These are phyloP conservation scores for Thalassiosira ordinaria DNA, from an alignment of 352 stramenopile species.

Conservation along the genomic window DNA sequence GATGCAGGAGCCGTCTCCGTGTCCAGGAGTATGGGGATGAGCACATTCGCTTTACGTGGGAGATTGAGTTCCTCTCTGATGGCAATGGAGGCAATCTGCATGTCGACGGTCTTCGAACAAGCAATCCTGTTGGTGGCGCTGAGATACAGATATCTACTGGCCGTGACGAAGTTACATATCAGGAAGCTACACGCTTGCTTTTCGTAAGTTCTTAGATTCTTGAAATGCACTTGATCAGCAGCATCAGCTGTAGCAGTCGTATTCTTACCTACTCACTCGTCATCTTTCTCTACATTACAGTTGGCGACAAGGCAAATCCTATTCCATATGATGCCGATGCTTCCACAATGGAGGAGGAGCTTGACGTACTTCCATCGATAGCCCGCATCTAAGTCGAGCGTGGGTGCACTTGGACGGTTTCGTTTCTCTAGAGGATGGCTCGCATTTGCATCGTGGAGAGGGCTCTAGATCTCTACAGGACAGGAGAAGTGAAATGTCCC, in stretches of 20 bases:
- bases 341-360: constrained; percentile 78
- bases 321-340: constrained; percentile 87
- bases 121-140: constrained; percentile 59
- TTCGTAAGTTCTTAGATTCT: too few relatives aligned
- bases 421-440: constrained; percentile 87
- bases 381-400: constrained; percentile 46
- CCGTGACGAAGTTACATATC: constrained; percentile 66
- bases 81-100: constrained; percentile 71
- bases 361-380: constrained; percentile 68
- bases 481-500: too few relatives aligned
- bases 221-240: too few relatives aligned
- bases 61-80: constrained; percentile 70
- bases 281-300: constrained; percentile 11
- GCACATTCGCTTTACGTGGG: constrained; percentile 68
- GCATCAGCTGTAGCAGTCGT: too few relatives aligned
- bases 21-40: constrained; percentile 51
- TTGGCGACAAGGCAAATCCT: constrained; percentile 67
- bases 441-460: constrained; percentile 58
- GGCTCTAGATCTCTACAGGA: too few relatives aligned
- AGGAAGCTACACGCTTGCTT: constrained; percentile 64
- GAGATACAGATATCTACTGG: constrained; percentile 42
- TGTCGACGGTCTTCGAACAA: constrained; percentile 60
- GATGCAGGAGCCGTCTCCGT: constrained; percentile 77
- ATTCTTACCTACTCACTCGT: constrained; percentile 9
- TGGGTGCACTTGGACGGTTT: constrained; percentile 93